Evolutionary conservation across 495 filamentous ascomycete species (phyloP).

Genomic region (Daldinia loculata): DNA sequence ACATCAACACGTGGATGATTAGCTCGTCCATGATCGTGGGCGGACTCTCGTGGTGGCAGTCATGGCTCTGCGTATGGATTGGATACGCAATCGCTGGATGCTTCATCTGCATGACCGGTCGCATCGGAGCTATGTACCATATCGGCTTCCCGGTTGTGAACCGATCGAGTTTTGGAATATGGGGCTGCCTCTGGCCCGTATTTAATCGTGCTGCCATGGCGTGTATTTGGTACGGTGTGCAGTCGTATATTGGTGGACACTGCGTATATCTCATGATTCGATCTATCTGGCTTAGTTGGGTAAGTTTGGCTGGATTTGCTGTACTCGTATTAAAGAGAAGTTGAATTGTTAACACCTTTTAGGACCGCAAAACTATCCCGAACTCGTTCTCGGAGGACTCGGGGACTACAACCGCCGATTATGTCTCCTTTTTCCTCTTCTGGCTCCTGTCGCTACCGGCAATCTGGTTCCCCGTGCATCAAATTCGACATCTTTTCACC

Average conservation of each 20-base stretch:
- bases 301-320: slow-evolving; percentile 28
- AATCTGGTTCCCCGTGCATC: slow-evolving; percentile 82
- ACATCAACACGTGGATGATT: slow-evolving; percentile 99
- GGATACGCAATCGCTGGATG: slow-evolving; percentile 79
- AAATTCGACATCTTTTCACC: slow-evolving; percentile 88
- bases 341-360: slow-evolving; percentile 20
- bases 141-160: slow-evolving; percentile 85
- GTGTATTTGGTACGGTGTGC: slow-evolving; percentile 88
- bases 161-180: slow-evolving; percentile 83
- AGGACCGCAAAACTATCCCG: slow-evolving; percentile 64
- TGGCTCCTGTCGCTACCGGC: slow-evolving; percentile 83
- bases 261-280: slow-evolving; percentile 85
- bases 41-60: slow-evolving; percentile 94
- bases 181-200: slow-evolving; percentile 89
- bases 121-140: slow-evolving; percentile 90
- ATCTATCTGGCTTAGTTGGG: slow-evolving; percentile 75
- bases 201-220: slow-evolving; percentile 91
- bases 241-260: slow-evolving; percentile 83
- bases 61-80: slow-evolving; percentile 89
- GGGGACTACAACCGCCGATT: slow-evolving; percentile 79
- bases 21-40: slow-evolving; percentile 77
- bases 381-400: slow-evolving; percentile 71
- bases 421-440: slow-evolving; percentile 83
- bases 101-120: slow-evolving; percentile 81
- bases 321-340: background rate